Conservation (phyloP, 2,329 filamentous ascomycete species). For the Alternaria tenuissima region DNA sequence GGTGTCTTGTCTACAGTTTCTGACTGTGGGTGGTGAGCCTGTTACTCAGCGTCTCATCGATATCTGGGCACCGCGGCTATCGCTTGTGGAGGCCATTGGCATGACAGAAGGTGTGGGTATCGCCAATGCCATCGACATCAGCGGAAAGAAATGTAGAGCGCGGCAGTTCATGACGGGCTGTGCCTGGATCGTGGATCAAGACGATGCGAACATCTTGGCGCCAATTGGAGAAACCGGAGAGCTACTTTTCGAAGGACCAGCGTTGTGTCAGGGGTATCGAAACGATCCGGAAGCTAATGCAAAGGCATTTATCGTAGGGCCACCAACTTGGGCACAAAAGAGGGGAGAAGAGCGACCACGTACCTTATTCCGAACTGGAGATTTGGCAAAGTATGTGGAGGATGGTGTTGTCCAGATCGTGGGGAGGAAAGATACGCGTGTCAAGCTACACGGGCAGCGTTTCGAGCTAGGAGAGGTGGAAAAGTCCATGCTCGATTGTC, state of each 20-base stretch:
- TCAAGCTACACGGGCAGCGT: slow-evolving; percentile 7
- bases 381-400: slow-evolving; percentile 10
- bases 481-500: neutral
- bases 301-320: slow-evolving; percentile 2
- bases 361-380: slow-evolving; percentile 2
- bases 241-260: slow-evolving; percentile 10
- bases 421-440: slow-evolving; percentile 7
- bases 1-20: slow-evolving; percentile 6
- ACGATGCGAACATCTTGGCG: slow-evolving; percentile 2
- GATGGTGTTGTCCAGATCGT: slow-evolving; percentile 10
- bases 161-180: slow-evolving; percentile 8
- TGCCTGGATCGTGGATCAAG: slow-evolving; percentile 10
- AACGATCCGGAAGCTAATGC: slow-evolving; percentile 3
- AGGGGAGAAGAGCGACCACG: slow-evolving; percentile 3
- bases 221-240: slow-evolving; percentile 8
- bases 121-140: slow-evolving; percentile 2
- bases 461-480: slow-evolving; percentile 10
- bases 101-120: slow-evolving; percentile 11
- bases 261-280: slow-evolving; percentile 6
- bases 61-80: slow-evolving; percentile 8
- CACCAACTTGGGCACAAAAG: neutral
- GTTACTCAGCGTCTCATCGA: slow-evolving; percentile 8
- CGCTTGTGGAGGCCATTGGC: slow-evolving; percentile 10
- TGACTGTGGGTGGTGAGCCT: slow-evolving; percentile 9
- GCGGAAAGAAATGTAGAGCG: slow-evolving; percentile 5